A percentile compares a stretch with the other conserved stretches of the same genome.
Conservation (phyloP, 495 filamentous ascomycete genomes). For the Podospora didyma region DNA sequence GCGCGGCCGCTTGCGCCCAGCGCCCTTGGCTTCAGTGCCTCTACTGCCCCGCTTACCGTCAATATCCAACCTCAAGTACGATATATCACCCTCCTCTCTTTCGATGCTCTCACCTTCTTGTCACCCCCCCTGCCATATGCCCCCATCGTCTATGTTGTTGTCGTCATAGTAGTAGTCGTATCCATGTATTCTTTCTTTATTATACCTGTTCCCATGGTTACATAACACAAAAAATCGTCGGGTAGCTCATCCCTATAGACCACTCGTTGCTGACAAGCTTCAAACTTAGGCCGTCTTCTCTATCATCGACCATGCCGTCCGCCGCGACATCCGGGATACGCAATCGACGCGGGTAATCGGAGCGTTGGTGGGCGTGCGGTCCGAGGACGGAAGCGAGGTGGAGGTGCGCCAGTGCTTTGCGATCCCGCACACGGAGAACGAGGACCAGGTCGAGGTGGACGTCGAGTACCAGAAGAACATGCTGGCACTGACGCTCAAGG, state of each 20-base stretch:
- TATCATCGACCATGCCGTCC: conserved; percentile 92
- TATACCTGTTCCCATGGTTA: too few relatives aligned
- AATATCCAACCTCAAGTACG: conserved; percentile 92
- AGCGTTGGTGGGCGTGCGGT: conserved; percentile 84
- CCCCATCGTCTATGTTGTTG: background rate
- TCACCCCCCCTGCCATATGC: background rate
- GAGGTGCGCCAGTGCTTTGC: conserved; percentile 94
- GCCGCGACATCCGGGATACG: conserved; percentile 81
- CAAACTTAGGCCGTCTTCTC: conserved; percentile 80
- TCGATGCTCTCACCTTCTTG: conserved; percentile 6
- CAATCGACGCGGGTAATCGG: conserved; percentile 95
- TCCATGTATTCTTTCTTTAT: too few relatives aligned
- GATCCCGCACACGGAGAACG: conserved; percentile 94
- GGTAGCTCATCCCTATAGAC: too few relatives aligned
- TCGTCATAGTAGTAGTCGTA: background rate
- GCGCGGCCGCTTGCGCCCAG: conserved; percentile 84
- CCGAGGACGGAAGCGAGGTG: conserved; percentile 93
- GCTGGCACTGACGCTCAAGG: conserved; percentile 88
- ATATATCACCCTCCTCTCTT: conserved; percentile 4
- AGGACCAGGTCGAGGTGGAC: conserved; percentile 98
- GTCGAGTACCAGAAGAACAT: conserved; percentile 99
- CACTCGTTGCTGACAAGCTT: conserved; percentile 6
- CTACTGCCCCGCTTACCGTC: conserved; percentile 85
- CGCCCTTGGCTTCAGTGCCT: conserved; percentile 69
- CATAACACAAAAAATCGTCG: too few relatives aligned